phyloP scores from a whole-genome alignment of 2,329 filamentous ascomycete genomes.

The Coniosporium tulheliwenetii region DNA sequence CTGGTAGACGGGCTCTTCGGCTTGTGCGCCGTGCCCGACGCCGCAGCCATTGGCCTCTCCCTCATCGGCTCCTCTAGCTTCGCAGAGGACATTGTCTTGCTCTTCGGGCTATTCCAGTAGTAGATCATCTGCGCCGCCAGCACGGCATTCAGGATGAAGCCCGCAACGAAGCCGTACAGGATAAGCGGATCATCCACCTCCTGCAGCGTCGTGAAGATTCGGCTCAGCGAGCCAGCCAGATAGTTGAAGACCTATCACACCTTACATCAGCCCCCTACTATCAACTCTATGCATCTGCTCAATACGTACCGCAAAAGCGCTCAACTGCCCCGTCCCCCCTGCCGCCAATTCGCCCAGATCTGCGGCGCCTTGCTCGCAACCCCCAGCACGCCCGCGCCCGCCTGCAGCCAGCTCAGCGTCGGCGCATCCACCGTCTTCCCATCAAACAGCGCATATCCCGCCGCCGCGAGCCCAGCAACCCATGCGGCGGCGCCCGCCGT shows the following conservation, averaged over 20 bases:
- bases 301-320: constrained; percentile 74
- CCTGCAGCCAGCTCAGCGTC: constrained; percentile 61
- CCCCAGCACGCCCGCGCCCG: constrained; percentile 65
- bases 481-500: constrained; percentile 56
- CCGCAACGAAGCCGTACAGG: constrained; percentile 83
- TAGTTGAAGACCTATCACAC: constrained; percentile 82
- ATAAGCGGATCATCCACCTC: constrained; percentile 96
- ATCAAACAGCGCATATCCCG: constrained; percentile 55
- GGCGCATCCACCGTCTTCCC: constrained; percentile 48
- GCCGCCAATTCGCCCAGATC: constrained; percentile 68
- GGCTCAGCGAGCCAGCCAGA: constrained; percentile 76
- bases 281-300: neutral
- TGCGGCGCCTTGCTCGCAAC: constrained; percentile 89
- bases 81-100: constrained; percentile 18
- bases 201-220: constrained; percentile 94
- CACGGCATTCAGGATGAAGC: constrained; percentile 77
- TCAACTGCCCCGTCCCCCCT: constrained; percentile 92
- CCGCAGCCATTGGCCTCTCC: constrained; percentile 16
- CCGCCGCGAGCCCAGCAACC: constrained; percentile 57
- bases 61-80: constrained; percentile 21
- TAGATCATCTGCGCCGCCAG: constrained; percentile 84
- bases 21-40: constrained; percentile 26
- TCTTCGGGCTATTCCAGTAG: constrained; percentile 66
- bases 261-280: neutral
- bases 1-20: constrained; percentile 39